Evolutionary conservation across 148 eudicot genomes (phyloP), one percentile per base, ranked within the genome.

Genomic region (Persicaria tinctoria): DNA sequence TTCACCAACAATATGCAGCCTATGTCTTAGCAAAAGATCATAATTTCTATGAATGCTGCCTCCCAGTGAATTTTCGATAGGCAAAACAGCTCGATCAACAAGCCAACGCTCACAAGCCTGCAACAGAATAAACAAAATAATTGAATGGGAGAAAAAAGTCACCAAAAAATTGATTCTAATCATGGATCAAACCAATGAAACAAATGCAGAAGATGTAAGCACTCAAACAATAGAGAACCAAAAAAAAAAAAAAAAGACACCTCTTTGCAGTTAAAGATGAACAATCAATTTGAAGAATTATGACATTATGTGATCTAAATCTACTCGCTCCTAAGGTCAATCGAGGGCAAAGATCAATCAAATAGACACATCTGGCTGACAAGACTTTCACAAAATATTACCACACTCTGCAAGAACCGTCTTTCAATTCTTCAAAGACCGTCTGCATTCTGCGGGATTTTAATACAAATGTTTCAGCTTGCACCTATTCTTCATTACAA

Each of bases 31-130:
- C 78, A 93, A 78, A 71, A 93, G 94, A 82, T 93, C 98, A 79
- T 91, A 87, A 70, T 91, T 93, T 77, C 98, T 84, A 80, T 93
- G 94, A 66, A 93, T 93, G 84, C 98, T 93, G 17, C 92, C 98
- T 18, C 97, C 98, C 23, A 93, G 86, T 64, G 97, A 91, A 81
- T 93, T 93, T 75, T 91, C 97, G 79, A 93, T 88, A 16, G 97
- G 97, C 76, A 93, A 84, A 84, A 93, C 97, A 20, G 94, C 98
- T 85, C 93, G 86, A 56, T 93, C 94, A 68, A 87, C 97, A 81
- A 88, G 78, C 91, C 98, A 90, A 60, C 80, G 77, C 60, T 93
- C 93, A 78, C 86, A 90, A 68, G 97, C 90, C 97, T 93, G 84
- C 18, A 70, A 57, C 53, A 73, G 73, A 27, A 44, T 41, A 41